Conservation (phyloP, 2,329 filamentous ascomycete species). For the Thelonectria rubi region DNA sequence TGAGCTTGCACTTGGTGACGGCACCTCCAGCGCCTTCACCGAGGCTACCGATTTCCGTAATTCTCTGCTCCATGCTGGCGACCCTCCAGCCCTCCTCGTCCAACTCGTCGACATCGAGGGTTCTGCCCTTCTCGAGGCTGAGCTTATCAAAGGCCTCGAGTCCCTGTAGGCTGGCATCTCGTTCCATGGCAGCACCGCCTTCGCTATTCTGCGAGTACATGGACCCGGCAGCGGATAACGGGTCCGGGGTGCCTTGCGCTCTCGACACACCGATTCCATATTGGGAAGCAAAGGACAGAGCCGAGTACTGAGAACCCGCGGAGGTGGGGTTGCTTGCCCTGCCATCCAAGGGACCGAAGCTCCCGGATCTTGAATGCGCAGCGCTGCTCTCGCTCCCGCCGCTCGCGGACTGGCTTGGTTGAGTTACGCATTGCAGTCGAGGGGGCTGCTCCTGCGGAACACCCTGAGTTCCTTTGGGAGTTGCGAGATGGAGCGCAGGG, state of each 20-base stretch:
- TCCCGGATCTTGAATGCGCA: slow-evolving; percentile 83
- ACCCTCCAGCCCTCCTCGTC: slow-evolving; percentile 96
- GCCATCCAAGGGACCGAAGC: slow-evolving; percentile 80
- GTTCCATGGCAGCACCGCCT: slow-evolving; percentile 78
- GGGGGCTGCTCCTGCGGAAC: slow-evolving; percentile 74
- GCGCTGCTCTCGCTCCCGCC: slow-evolving; percentile 83
- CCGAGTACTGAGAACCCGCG: slow-evolving; percentile 87
- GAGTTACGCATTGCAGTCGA: slow-evolving; percentile 61
- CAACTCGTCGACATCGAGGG: slow-evolving; percentile 90
- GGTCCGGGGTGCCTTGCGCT: slow-evolving; percentile 78
- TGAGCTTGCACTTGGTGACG: slow-evolving; percentile 89
- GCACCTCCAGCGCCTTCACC: slow-evolving; percentile 96
- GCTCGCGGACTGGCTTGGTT: slow-evolving; percentile 72
- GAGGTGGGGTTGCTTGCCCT: slow-evolving; percentile 83
- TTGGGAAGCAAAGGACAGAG: slow-evolving; percentile 80
- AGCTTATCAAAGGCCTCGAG: slow-evolving; percentile 82
- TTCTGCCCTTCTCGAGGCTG: slow-evolving; percentile 81
- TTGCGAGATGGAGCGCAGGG: slow-evolving; percentile 85
- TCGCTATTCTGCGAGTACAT: slow-evolving; percentile 85
- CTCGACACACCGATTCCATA: slow-evolving; percentile 73
- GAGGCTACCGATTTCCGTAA: slow-evolving; percentile 86
- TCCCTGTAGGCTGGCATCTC: slow-evolving; percentile 81
- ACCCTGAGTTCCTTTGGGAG: slow-evolving; percentile 83
- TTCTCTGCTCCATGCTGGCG: slow-evolving; percentile 86
- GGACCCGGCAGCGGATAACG: slow-evolving; percentile 86